These are phyloP conservation scores for Chlamydomonas sp. DNA, from an alignment of 139 green algal genomes.

Conservation along the genomic window DNA sequence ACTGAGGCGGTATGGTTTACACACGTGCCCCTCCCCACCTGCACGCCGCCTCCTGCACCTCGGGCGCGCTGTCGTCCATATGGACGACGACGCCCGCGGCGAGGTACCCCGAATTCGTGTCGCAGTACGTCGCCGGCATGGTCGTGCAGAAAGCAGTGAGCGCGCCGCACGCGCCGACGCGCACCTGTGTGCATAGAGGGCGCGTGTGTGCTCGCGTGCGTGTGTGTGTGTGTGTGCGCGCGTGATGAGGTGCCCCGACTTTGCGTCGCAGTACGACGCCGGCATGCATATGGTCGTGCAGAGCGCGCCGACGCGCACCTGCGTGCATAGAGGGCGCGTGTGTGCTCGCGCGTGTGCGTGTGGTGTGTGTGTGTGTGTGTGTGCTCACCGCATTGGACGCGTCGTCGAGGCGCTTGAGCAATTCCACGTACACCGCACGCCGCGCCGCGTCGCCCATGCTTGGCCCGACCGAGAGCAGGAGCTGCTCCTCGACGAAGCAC, in stretches of 20 bases:
- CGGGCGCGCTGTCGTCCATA: constrained; percentile 63
- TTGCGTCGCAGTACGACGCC: constrained; percentile 51
- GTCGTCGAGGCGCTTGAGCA: constrained; percentile 78
- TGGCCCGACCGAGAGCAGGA: constrained; percentile 30
- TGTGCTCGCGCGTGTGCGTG: constrained; percentile 61
- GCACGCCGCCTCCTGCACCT: constrained; percentile 33
- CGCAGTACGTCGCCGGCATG: constrained; percentile 41
- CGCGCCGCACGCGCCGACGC: constrained; percentile 30
- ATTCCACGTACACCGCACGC: constrained; percentile 60
- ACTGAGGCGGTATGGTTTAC: no score
- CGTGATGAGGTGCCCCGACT: constrained; percentile 54
- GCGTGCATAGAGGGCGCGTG: neutral
- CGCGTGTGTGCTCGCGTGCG: constrained; percentile 36
- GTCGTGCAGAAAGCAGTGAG: constrained; percentile 39
- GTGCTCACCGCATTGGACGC: constrained; percentile 53
- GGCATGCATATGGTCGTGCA: constrained; percentile 24
- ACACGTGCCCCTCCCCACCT: no score
- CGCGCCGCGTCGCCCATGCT: constrained; percentile 43
- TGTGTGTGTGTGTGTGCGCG: constrained; percentile 73
- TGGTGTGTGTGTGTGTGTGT: constrained; percentile 57
- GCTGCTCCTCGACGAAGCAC: constrained; percentile 38
- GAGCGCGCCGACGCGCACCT: constrained; percentile 34
- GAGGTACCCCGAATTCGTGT: constrained; percentile 61
- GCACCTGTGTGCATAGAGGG: constrained; percentile 25
- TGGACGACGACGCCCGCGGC: constrained; percentile 61